phyloP scores from a whole-genome alignment of 73 alveolate genomes.

The Urostyla sp. region DNA sequence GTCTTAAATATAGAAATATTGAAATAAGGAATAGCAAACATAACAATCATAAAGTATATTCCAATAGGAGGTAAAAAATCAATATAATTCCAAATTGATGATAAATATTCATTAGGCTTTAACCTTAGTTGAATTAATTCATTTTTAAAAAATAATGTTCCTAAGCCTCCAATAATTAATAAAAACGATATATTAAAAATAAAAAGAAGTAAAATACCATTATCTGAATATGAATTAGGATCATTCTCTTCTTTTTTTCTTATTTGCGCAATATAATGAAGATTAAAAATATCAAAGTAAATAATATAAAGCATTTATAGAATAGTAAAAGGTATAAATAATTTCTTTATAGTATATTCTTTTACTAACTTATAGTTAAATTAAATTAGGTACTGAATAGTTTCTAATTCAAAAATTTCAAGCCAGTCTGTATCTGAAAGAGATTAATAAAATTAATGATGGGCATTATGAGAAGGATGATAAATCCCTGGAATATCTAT shows the following conservation, averaged over 20 bases:
- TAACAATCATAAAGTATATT: neutral
- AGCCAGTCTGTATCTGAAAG: conserved; percentile 20
- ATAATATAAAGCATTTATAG: neutral
- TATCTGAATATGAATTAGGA: neutral
- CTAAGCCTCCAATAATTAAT: neutral
- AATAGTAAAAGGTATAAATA: conserved; percentile 12
- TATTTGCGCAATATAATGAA: too few species aligned
- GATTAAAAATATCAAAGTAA: conserved; percentile 3
- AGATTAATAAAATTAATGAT: neutral
- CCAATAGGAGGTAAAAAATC: conserved; percentile 31
- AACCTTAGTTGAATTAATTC: conserved; percentile 13
- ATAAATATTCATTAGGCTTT: neutral
- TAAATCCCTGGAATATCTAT: conserved; percentile 36
- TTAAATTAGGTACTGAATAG: conserved; percentile 27
- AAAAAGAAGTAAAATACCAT: neutral
- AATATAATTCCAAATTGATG: conserved; percentile 36
- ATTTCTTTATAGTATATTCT: neutral
- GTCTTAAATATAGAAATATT: conserved; percentile 1
- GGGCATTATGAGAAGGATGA: neutral
- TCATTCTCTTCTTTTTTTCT: neutral
- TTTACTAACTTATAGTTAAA: conserved; percentile 19
- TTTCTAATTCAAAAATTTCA: neutral
- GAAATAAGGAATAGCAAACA: neutral
- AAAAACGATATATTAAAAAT: too few species aligned
- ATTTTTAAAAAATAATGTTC: neutral